A percentile compares a stretch with the other conserved stretches of the same genome.
Conservation (phyloP, 192 early-diverging fungal species). For the Helicostylum pulchrum region DNA sequence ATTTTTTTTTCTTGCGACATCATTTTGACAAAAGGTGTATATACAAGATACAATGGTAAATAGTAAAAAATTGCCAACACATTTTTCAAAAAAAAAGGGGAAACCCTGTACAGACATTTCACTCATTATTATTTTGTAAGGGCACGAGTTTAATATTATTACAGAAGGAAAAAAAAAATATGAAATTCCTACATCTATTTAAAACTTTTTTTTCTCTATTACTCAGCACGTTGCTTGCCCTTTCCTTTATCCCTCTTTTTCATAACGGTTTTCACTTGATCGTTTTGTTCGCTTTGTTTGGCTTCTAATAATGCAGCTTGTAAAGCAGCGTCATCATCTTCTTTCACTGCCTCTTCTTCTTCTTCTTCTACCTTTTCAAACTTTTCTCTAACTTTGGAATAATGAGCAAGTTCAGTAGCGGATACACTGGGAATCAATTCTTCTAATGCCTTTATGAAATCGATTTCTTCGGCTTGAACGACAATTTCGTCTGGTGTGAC, state of each 20-base stretch:
- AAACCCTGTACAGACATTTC: no score
- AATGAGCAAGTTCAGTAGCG: slow-evolving; percentile 81
- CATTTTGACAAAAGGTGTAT: no score
- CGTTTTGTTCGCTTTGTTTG: background rate
- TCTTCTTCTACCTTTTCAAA: slow-evolving; percentile 60
- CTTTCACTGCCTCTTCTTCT: slow-evolving; percentile 10
- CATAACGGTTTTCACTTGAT: background rate
- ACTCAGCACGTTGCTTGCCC: slow-evolving; percentile 6
- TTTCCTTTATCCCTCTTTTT: slow-evolving; percentile 12
- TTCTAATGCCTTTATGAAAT: slow-evolving; percentile 80
- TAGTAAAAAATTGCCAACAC: no score
- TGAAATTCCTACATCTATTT: no score
- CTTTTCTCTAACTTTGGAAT: slow-evolving; percentile 73
- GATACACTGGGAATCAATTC: slow-evolving; percentile 91
- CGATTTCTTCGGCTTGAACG: slow-evolving; percentile 77
- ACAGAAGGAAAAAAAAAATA: no score
- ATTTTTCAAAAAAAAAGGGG: no score
- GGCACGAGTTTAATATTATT: no score
- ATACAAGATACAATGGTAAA: no score
- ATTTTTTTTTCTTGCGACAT: no score
- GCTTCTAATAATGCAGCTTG: background rate
- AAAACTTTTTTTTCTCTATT: background rate
- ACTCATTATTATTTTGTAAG: no score
- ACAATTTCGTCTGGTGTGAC: slow-evolving; percentile 64
- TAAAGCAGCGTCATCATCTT: background rate